Percentiles rank a stretch among this genome's conserved stretches.
Conservation (phyloP, 2,329 filamentous ascomycete species). For the Diaporthe amygdali region DNA sequence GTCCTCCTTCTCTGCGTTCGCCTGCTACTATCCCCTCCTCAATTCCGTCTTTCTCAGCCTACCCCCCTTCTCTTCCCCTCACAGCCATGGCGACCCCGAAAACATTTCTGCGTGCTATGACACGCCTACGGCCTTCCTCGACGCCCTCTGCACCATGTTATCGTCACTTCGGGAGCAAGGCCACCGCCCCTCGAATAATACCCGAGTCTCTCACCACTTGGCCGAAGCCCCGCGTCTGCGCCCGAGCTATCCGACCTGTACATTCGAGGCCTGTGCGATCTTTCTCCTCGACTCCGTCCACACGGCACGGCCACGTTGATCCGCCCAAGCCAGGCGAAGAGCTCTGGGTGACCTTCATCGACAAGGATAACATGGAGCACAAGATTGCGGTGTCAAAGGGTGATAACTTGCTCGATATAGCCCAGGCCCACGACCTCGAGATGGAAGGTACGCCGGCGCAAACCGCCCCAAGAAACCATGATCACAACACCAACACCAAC, state of each 20-base stretch:
- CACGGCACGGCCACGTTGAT: slow-evolving; percentile 78
- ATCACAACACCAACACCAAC: too few relatives aligned
- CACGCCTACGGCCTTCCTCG: background rate
- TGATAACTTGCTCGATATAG: slow-evolving; percentile 94
- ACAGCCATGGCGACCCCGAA: slow-evolving; percentile 10
- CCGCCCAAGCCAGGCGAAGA: slow-evolving; percentile 91
- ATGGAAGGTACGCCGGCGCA: slow-evolving; percentile 75
- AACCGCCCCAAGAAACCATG: background rate
- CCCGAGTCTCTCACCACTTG: background rate
- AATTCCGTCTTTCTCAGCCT: background rate
- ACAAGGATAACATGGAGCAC: slow-evolving; percentile 81
- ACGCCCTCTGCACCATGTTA: slow-evolving; percentile 6
- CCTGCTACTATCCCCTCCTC: background rate
- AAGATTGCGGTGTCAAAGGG: slow-evolving; percentile 83
- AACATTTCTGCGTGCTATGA: slow-evolving; percentile 5
- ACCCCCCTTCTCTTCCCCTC: too few relatives aligned
- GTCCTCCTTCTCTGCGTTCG: background rate
- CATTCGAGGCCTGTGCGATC: slow-evolving; percentile 16
- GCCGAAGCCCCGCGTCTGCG: background rate
- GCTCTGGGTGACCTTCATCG: slow-evolving; percentile 90
- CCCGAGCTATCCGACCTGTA: background rate
- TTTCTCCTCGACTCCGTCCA: slow-evolving; percentile 66
- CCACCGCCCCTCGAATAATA: background rate
- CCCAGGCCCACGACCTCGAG: slow-evolving; percentile 91
- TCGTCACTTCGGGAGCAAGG: slow-evolving; percentile 4